phyloP scores from a whole-genome alignment of 2,329 filamentous ascomycete genomes.

The Sporothrix variecibatus region DNA sequence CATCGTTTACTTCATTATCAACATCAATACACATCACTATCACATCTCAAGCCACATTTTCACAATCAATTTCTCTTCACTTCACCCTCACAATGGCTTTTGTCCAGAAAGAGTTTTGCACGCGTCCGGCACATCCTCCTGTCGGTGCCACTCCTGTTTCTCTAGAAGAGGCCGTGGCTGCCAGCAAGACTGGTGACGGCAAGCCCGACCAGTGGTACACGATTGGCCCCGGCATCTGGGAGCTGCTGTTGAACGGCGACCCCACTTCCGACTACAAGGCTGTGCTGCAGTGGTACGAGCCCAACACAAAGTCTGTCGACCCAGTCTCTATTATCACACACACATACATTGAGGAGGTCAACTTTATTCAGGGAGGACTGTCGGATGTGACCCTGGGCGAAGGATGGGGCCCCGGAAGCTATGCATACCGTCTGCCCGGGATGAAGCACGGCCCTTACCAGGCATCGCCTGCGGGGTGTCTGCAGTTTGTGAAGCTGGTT shows the following conservation, averaged over 20 bases:
- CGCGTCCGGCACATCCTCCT: not conserved
- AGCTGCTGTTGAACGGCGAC: slow-evolving; percentile 18
- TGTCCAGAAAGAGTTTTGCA: slow-evolving; percentile 11
- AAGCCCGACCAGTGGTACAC: slow-evolving; percentile 19
- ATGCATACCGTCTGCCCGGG: slow-evolving; percentile 20
- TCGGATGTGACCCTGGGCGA: slow-evolving; percentile 13
- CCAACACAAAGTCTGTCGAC: slow-evolving; percentile 2
- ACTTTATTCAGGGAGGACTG: slow-evolving; percentile 12
- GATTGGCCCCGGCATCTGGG: slow-evolving; percentile 24
- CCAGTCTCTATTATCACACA: slow-evolving; percentile 12
- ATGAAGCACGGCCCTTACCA: slow-evolving; percentile 22
- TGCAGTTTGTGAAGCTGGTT: slow-evolving; percentile 20
- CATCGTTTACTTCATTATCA: not conserved
- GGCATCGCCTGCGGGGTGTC: slow-evolving; percentile 4
- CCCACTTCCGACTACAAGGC: slow-evolving; percentile 11
- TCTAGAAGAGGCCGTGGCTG: not conserved
- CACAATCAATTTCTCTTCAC: not conserved
- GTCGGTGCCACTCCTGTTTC: slow-evolving; percentile 5
- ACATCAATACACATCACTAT: not conserved
- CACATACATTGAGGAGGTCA: slow-evolving; percentile 22
- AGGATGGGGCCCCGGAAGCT: slow-evolving; percentile 11
- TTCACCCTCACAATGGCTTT: not conserved
- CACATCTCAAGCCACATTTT: not conserved
- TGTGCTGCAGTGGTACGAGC: slow-evolving; percentile 20
- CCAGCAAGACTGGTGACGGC: not conserved